Base-by-base conservation (phyloP, 805 yeast genomes). In the Tetrapisispora taiwanensis region DNA sequence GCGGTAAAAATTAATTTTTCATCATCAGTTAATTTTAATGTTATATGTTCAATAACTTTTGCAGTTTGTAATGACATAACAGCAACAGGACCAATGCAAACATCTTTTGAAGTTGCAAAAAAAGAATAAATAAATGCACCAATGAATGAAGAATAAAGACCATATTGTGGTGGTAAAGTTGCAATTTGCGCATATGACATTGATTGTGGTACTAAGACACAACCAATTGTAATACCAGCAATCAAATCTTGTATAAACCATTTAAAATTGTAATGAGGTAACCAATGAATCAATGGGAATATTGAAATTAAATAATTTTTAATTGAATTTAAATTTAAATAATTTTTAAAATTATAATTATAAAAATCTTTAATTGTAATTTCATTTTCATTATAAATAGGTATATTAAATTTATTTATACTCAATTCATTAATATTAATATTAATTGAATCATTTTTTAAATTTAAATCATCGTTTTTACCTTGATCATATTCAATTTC, bases 101-200 rank as follows among this genome's bases (percentile, higher is more conserved):
- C 95, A 71, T 89, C 97, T 64, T 89, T 89, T 20, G 95, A 84
- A 13, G 97, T 89, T 13, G 97, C 97, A 66, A 89, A 89, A 55
- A 89, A 75, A 41, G 95, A 82, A 63, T 89, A 89, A 42, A 84
- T 76, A 57, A 87, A 74, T 12, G 88, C 95, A 59, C 97, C 97
- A 39, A 89, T 81, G 57, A 89, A 89, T 0, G 95, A 84, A 13
- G 96, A 85, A 65, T 89, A 89, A 39, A 89, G 74, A 41, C 97
- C 97, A 55, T 80, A 89, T 62, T 88, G 82, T 6, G 95, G 78
- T 5, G 79, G 71, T 48, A 89, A 72, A 5, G 84, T 79, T 6
- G 97, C 97, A 49, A 89, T 68, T 58, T 76, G 79, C 8, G 97
- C 97, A 60, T 89, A 89, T 0, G 96, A 88, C 97, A 89, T 89